These are phyloP conservation scores for Chlorella sp. DNA, from an alignment of 139 green algal genomes.

Conservation along the genomic window DNA sequence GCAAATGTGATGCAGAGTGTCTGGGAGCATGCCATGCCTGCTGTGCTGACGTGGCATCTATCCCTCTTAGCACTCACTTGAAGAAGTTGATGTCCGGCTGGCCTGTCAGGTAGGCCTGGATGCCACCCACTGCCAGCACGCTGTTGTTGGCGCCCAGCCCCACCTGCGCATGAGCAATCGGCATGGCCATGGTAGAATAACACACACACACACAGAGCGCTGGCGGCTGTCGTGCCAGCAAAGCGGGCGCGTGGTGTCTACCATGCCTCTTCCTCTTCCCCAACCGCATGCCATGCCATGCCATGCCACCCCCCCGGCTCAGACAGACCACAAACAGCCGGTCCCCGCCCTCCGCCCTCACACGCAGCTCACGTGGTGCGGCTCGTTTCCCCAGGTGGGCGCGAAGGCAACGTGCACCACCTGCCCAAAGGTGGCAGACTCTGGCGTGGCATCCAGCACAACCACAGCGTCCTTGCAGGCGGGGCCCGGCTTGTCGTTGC, in stretches of 20 bases:
- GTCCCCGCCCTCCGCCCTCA: neutral
- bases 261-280: neutral
- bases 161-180: neutral
- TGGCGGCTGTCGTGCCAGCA: neutral
- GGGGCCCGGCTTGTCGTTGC: slow-evolving; percentile 2
- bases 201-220: neutral
- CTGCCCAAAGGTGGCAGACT: neutral
- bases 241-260: neutral
- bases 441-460: neutral
- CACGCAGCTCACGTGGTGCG: neutral
- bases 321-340: neutral
- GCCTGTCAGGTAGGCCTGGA: slow-evolving; percentile 4
- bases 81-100: slow-evolving; percentile 17
- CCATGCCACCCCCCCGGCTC: no score
- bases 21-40: no score
- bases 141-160: neutral
- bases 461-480: slow-evolving; percentile 3
- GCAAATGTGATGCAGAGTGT: no score
- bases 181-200: no score
- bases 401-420: neutral
- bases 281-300: neutral
- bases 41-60: no score
- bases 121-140: neutral
- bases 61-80: neutral
- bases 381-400: slow-evolving; percentile 16